Evolutionary conservation across 306 rosid species (phyloP).

Genomic region (Calophaca sinica): DNA sequence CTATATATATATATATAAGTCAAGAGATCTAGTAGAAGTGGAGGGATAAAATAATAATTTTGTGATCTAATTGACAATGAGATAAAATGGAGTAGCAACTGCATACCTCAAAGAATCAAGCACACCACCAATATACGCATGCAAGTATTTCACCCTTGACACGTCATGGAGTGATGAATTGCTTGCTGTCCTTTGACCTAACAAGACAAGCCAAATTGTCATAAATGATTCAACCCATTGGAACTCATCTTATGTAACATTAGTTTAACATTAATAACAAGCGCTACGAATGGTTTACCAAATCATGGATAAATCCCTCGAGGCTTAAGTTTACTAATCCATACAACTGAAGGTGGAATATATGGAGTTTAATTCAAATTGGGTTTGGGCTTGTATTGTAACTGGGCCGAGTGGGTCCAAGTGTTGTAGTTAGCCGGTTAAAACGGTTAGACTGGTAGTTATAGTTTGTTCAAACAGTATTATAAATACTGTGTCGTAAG

Average conservation of each 20-base stretch:
- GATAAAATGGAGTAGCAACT: not conserved
- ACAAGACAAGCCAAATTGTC: conserved; percentile 17
- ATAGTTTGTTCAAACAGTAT: no score
- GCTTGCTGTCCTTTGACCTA: conserved; percentile 56
- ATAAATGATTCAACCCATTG: not conserved
- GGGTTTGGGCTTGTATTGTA: no score
- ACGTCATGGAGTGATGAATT: conserved; percentile 53
- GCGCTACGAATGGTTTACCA: not conserved
- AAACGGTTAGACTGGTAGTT: no score
- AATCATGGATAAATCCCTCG: not conserved
- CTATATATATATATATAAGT: not conserved
- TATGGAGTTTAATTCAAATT: no score
- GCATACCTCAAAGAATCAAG: conserved; percentile 59
- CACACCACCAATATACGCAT: conserved; percentile 49
- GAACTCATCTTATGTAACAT: not conserved
- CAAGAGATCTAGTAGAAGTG: not conserved
- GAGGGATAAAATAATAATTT: not conserved
- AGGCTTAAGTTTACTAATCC: not conserved
- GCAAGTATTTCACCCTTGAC: conserved; percentile 56
- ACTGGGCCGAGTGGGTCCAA: no score
- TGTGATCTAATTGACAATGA: not conserved
- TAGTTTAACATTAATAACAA: not conserved
- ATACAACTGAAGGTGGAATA: not conserved
- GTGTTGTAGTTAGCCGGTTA: no score
- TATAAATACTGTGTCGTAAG: no score